Percentiles rank a stretch among this genome's conserved stretches.
Conservation (phyloP, 345 rosid species). For the Erodium maritimum region DNA sequence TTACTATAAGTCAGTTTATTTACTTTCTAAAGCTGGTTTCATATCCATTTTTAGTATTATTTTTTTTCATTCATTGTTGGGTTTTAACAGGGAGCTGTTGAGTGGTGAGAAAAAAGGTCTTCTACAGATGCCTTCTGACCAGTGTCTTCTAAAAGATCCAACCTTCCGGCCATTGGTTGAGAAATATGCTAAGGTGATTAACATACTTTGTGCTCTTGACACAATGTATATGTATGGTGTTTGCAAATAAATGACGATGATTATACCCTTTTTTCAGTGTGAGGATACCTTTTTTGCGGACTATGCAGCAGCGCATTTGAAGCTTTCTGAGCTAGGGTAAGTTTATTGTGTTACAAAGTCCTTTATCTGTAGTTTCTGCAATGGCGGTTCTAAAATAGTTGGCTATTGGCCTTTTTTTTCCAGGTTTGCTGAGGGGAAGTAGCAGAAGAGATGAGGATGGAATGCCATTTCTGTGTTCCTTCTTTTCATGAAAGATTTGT, state of each 20-base stretch:
- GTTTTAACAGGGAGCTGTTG: conserved; percentile 57
- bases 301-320: conserved; percentile 65
- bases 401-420: not conserved
- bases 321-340: conserved; percentile 95
- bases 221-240: too few relatives aligned
- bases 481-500: too few relatives aligned
- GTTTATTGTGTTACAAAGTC: not conserved
- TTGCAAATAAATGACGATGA: too few relatives aligned
- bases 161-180: conserved; percentile 80
- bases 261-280: conserved; percentile 29
- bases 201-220: not conserved
- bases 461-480: too few relatives aligned
- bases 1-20: conserved; percentile 60
- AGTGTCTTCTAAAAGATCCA: conserved; percentile 74
- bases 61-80: not conserved
- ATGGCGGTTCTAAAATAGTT: too few relatives aligned
- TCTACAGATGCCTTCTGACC: conserved; percentile 66
- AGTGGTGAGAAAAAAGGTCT: conserved; percentile 78
- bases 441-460: too few relatives aligned
- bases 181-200: conserved; percentile 64
- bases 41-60: not conserved
- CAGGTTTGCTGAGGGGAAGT: conserved; percentile 17
- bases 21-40: not conserved
- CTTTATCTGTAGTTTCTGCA: too few relatives aligned
- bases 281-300: conserved; percentile 89